Evolutionary conservation across 176 grass and related monocot genomes (phyloP).

Genomic region (Paspalum notatum): DNA sequence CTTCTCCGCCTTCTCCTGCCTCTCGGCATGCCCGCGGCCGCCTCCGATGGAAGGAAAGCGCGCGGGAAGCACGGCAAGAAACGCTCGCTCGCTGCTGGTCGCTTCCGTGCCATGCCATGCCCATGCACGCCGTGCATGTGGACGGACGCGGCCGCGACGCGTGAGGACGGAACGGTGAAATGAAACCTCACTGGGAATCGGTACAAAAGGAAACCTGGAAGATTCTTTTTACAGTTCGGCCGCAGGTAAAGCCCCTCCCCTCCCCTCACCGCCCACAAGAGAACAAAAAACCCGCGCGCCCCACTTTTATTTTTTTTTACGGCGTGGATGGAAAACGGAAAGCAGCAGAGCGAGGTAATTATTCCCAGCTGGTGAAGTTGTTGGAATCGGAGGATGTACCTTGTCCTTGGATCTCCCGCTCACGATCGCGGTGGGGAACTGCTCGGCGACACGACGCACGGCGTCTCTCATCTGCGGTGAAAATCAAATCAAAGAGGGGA

Average conservation of each 20-base stretch:
- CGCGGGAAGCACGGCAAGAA: not conserved
- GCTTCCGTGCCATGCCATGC: too few relatives aligned
- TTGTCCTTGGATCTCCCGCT: slow-evolving; percentile 86
- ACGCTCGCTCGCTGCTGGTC: not conserved
- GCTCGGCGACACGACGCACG: slow-evolving; percentile 61
- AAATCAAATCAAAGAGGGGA: not conserved
- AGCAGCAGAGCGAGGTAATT: not conserved
- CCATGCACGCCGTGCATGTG: not conserved
- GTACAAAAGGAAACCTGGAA: slow-evolving; percentile 36
- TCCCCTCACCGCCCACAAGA: not conserved
- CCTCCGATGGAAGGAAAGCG: not conserved
- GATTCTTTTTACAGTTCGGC: slow-evolving; percentile 24
- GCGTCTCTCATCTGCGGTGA: slow-evolving; percentile 71
- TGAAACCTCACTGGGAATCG: not conserved
- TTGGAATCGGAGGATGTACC: slow-evolving; percentile 51
- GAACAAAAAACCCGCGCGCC: not conserved
- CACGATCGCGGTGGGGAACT: slow-evolving; percentile 90
- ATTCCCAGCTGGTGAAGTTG: not conserved
- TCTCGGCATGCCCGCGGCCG: not conserved
- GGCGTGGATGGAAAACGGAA: not conserved
- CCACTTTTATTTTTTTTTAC: not conserved
- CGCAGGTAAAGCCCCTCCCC: too few relatives aligned
- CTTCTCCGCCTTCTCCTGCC: not conserved
- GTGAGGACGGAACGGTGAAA: not conserved
- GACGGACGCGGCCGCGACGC: not conserved